Conservation (phyloP, 1,284 basidiomycete species). For the Filobasidium uniguttulatum region DNA sequence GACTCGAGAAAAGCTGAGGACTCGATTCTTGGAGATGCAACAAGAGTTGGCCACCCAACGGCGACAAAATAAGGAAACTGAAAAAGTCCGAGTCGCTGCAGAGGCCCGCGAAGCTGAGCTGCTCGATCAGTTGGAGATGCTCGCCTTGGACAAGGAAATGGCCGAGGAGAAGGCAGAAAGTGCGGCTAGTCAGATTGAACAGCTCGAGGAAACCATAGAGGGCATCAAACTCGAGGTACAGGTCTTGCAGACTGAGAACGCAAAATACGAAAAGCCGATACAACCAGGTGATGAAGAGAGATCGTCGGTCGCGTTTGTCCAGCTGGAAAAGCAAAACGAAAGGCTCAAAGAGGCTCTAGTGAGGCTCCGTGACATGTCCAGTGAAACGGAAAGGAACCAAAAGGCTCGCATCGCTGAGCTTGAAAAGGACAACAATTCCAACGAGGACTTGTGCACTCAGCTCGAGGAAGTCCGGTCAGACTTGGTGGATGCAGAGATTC, state of each 20-base stretch:
- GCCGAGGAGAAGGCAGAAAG: conserved; percentile 85
- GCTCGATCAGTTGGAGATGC: conserved; percentile 85
- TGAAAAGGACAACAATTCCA: conserved; percentile 60
- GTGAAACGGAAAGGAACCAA: conserved; percentile 69
- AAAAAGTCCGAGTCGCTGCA: conserved; percentile 48
- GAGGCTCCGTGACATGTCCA: conserved; percentile 72
- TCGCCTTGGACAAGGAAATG: conserved; percentile 89
- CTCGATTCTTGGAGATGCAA: conserved; percentile 59
- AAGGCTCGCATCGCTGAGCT: conserved; percentile 68
- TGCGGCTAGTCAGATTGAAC: conserved; percentile 61
- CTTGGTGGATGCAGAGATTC: conserved; percentile 68
- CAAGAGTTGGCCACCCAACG: conserved; percentile 57
- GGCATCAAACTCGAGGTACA: conserved; percentile 72
- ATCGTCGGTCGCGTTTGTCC: conserved; percentile 65
- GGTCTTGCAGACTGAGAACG: conserved; percentile 51
- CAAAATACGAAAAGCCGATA: conserved; percentile 35
- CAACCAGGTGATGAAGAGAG: conserved; percentile 42
- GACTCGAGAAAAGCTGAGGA: conserved; percentile 32
- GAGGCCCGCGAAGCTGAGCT: conserved; percentile 54
- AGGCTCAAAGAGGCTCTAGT: conserved; percentile 86
- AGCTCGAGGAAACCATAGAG: conserved; percentile 61
- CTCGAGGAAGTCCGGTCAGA: conserved; percentile 58
- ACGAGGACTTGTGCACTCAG: conserved; percentile 32
- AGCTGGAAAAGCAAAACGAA: conserved; percentile 93
- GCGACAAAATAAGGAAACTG: conserved; percentile 53